A percentile compares a stretch with the other conserved stretches of the same genome.
These are phyloP conservation scores for Xerocomellus intermedius DNA, from an alignment of 768 basidiomycete species.

Conservation along the genomic window DNA sequence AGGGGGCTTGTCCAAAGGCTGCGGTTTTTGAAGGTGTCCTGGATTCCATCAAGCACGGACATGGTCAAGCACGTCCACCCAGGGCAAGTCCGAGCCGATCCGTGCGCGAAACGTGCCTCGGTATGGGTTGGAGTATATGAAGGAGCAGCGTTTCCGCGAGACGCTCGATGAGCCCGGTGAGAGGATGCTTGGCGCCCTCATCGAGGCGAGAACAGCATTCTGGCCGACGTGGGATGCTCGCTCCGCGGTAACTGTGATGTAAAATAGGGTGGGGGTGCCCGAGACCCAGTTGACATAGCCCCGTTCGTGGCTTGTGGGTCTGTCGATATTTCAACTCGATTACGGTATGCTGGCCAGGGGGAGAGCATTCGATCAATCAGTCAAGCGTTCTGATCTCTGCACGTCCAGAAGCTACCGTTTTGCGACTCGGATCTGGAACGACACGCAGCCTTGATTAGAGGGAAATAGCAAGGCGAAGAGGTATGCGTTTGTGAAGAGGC, in stretches of 20 bases:
- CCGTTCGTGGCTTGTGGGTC: not conserved
- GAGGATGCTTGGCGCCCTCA: conserved; percentile 56
- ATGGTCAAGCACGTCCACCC: conserved; percentile 47
- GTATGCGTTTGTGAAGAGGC: no score
- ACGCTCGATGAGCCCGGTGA: conserved; percentile 45
- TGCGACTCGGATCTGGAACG: no score
- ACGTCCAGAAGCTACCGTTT: no score
- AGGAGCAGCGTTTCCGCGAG: conserved; percentile 45
- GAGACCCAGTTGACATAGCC: not conserved
- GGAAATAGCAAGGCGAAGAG: no score
- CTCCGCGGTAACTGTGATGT: conserved; percentile 25
- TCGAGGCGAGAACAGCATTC: conserved; percentile 46
- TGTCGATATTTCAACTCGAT: no score
- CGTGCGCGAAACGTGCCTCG: conserved; percentile 74
- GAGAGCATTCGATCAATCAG: not conserved
- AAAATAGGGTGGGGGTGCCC: no score
- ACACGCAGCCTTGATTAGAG: no score
- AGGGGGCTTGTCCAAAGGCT: conserved; percentile 48
- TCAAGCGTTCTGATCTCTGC: no score
- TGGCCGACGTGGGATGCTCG: conserved; percentile 52
- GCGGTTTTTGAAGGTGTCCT: conserved; percentile 55
- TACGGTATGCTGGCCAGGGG: no score
- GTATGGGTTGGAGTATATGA: conserved; percentile 73
- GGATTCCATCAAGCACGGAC: conserved; percentile 56
- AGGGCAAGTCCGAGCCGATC: conserved; percentile 49